Conservation (phyloP, 257 asterid genomes). For the Echites panduratus region DNA sequence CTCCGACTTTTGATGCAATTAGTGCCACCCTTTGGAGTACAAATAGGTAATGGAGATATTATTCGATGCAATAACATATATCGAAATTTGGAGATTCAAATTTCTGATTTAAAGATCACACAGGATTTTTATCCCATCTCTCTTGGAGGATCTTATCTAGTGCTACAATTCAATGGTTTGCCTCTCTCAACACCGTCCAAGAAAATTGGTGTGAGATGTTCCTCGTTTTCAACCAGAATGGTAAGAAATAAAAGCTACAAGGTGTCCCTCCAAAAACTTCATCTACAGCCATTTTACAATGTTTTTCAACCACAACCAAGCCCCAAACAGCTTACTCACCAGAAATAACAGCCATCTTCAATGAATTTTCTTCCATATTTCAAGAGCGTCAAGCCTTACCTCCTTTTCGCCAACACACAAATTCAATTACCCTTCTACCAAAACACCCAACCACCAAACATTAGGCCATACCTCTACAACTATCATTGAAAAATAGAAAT, state of each 20-base stretch:
- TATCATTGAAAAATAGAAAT: too few species aligned
- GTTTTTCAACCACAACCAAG: too few species aligned
- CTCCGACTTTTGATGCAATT: not conserved
- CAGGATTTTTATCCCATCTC: slow-evolving; percentile 9
- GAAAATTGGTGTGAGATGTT: slow-evolving; percentile 17
- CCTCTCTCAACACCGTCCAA: slow-evolving; percentile 13
- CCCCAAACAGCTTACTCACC: not conserved
- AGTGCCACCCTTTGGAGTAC: not conserved
- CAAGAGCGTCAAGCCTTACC: not conserved
- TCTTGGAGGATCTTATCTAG: not conserved
- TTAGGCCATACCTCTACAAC: too few species aligned
- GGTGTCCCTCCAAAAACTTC: not conserved
- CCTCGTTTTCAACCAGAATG: slow-evolving; percentile 3
- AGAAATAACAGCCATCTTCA: too few species aligned
- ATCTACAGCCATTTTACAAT: not conserved
- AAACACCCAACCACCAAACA: not conserved
- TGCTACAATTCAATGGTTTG: slow-evolving; percentile 16
- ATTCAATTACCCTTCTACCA: not conserved
- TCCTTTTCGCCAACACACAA: not conserved
- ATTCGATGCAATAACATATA: not conserved
- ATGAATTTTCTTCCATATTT: not conserved
- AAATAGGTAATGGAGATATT: slow-evolving; percentile 10
- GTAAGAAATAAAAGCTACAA: slow-evolving; percentile 8
- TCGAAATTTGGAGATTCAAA: not conserved
- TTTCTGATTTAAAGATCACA: not conserved